A percentile compares a stretch with the other conserved stretches of the same genome.
phyloP scores from a whole-genome alignment of 306 rosid species.

The Mimosa pudica region DNA sequence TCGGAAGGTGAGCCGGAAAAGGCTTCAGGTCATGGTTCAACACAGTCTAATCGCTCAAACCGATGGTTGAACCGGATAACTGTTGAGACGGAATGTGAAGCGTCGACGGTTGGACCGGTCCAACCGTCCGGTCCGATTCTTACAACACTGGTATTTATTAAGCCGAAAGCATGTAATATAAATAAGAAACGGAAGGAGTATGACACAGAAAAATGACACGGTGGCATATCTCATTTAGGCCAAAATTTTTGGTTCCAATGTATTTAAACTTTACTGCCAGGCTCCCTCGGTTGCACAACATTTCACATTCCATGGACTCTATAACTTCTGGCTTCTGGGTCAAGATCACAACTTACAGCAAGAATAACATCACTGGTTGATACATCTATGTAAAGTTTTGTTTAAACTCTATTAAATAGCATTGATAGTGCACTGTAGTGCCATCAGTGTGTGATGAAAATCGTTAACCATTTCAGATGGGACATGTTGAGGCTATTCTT shows the following conservation, averaged over 20 bases:
- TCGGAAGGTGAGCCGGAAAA: too few species aligned
- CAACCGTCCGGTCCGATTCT: too few species aligned
- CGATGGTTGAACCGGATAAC: too few species aligned
- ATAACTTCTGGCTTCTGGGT: conserved; percentile 37
- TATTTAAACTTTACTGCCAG: conserved; percentile 48
- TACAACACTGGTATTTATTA: too few species aligned
- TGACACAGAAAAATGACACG: background rate
- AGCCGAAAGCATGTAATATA: too few species aligned
- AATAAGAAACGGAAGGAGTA: too few species aligned
- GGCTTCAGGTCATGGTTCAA: too few species aligned
- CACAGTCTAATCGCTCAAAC: too few species aligned
- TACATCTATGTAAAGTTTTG: conserved; percentile 52
- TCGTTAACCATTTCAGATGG: conserved; percentile 52
- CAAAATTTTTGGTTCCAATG: conserved; percentile 55
- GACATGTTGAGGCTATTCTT: conserved; percentile 56
- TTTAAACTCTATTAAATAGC: conserved; percentile 69
- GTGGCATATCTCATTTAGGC: conserved; percentile 53
- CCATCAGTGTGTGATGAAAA: conserved; percentile 23
- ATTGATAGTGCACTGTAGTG: conserved; percentile 45
- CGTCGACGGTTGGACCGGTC: too few species aligned
- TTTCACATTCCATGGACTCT: conserved; percentile 47
- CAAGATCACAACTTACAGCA: conserved; percentile 55
- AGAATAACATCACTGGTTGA: conserved; percentile 60
- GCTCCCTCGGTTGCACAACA: conserved; percentile 49
- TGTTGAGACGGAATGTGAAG: too few species aligned